These are phyloP conservation scores for Psilocybe cubensis DNA, from an alignment of 768 basidiomycete species.

Conservation along the genomic window DNA sequence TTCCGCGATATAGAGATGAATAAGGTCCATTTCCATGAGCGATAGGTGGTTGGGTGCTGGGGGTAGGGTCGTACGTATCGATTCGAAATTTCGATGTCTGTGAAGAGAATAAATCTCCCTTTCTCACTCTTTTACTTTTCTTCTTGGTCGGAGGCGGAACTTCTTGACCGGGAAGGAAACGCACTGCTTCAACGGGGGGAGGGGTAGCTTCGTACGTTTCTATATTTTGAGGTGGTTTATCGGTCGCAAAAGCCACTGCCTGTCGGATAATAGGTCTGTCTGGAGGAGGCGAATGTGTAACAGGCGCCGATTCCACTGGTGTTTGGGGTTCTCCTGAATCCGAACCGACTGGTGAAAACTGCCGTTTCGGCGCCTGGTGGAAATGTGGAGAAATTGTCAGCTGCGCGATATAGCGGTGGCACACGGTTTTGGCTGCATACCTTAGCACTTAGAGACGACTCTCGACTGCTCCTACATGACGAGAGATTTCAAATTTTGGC, in stretches of 20 bases:
- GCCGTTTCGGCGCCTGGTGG: constrained; percentile 45
- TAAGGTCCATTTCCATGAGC: constrained; percentile 42
- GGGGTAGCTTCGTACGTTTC: constrained; percentile 47
- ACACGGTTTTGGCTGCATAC: constrained; percentile 31
- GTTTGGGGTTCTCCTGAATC: constrained; percentile 51
- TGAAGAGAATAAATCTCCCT: constrained; percentile 40
- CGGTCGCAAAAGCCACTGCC: constrained; percentile 52
- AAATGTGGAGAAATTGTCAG: constrained; percentile 4
- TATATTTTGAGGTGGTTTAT: constrained; percentile 32
- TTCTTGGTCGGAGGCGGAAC: constrained; percentile 20
- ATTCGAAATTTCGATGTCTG: constrained; percentile 57
- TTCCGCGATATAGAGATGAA: constrained; percentile 41
- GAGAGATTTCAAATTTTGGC: neutral
- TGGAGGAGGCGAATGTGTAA: constrained; percentile 50
- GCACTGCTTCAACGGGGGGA: constrained; percentile 19
- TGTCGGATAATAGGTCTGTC: constrained; percentile 58
- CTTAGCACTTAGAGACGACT: constrained; percentile 51
- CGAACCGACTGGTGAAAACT: constrained; percentile 55
- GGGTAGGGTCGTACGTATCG: constrained; percentile 37
- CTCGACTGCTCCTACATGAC: constrained; percentile 55
- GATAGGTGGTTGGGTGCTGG: constrained; percentile 33
- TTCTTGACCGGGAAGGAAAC: constrained; percentile 61
- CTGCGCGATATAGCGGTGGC: neutral
- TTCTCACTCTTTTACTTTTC: constrained; percentile 30
- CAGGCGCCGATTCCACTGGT: constrained; percentile 33